Base-by-base conservation (phyloP, 495 filamentous ascomycete genomes). In the Melanomma pulvis-pyrius region DNA sequence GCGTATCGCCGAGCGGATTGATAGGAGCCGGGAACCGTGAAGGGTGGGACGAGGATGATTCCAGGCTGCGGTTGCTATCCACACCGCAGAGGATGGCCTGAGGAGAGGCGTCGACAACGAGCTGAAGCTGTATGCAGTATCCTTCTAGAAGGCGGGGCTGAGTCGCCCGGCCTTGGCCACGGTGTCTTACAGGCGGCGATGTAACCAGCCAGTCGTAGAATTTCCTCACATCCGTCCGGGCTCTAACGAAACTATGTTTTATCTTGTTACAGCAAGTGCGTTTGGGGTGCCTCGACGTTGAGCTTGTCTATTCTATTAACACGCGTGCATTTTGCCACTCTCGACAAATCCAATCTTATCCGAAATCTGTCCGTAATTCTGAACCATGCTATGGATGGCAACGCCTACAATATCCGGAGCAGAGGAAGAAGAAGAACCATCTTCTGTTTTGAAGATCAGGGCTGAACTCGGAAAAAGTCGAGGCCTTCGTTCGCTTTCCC, bases 141-240 rank as follows among this genome's bases (percentile, higher is more conserved):
- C 6, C 30, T 36, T 55, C 52, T 55, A 28, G 25, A 55, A 30
- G 30, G n/a, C 13, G 25, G 25, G 52, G 26, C 30, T 11, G 2
- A 30, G 26, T 19, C 25, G n/a, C 25, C 21, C 19, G 47, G 59
- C 32, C 62, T 36, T 22, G 17, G 39, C 24, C 19, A 63, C 26
- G 54, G 53, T 22, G 55, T 59, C 62, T 63, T 11, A 44, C 39
- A 44, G n/a, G 39, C 39, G 39, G 8, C 39, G 8, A 15, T 44
- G 8, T 6, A 51, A 59, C 24, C 34, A 61, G 7, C 61, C 61
- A 21, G 36, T 64, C 29, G 22, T 17, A 46, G 61, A 64, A 8
- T 36, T 51, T 17, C 25, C 15, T 17, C 41, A 7, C 30, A 44
- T 47, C 3, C 52, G 15, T 34, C 21, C 21, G 25, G 17, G 6